These are phyloP conservation scores for Glomus cerebriforme DNA, from an alignment of 192 early-diverging fungal species.

Conservation along the genomic window DNA sequence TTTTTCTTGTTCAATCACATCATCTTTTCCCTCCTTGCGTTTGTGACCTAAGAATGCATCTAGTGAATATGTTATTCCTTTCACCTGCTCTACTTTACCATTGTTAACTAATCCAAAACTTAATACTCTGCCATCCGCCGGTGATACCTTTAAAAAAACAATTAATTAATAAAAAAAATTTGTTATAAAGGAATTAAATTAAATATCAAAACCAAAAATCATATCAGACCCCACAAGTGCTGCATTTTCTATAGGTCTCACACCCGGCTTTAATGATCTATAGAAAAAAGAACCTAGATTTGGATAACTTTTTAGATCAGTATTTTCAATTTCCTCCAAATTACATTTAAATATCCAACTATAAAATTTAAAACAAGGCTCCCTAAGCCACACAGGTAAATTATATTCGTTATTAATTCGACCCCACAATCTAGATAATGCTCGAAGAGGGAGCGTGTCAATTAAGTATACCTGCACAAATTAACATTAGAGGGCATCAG, in stretches of 20 bases:
- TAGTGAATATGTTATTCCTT: conserved; percentile 90
- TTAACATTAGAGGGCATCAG: background rate
- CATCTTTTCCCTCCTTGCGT: conserved; percentile 36
- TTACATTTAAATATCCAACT: conserved; percentile 88
- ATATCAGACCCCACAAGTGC: conserved; percentile 55
- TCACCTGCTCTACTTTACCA: conserved; percentile 88
- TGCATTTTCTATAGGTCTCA: conserved; percentile 67
- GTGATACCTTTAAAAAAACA: conserved; percentile 66
- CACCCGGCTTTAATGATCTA: conserved; percentile 77
- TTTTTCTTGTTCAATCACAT: conserved; percentile 1
- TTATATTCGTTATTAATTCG: conserved; percentile 79
- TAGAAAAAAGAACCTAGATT: conserved; percentile 95
- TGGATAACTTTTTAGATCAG: conserved; percentile 74
- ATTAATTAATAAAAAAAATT: background rate
- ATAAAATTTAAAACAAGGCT: conserved; percentile 76
- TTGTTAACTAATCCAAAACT: conserved; percentile 83
- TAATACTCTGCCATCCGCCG: conserved; percentile 89
- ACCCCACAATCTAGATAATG: conserved; percentile 91
- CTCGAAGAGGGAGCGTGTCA: conserved; percentile 83
- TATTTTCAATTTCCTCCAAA: conserved; percentile 90
- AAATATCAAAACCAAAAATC: background rate
- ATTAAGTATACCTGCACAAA: conserved; percentile 74
- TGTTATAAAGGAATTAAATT: background rate
- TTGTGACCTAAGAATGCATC: conserved; percentile 80
- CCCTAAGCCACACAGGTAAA: conserved; percentile 77